phyloP scores from a whole-genome alignment of 345 rosid species.

The Salix dunnii region DNA sequence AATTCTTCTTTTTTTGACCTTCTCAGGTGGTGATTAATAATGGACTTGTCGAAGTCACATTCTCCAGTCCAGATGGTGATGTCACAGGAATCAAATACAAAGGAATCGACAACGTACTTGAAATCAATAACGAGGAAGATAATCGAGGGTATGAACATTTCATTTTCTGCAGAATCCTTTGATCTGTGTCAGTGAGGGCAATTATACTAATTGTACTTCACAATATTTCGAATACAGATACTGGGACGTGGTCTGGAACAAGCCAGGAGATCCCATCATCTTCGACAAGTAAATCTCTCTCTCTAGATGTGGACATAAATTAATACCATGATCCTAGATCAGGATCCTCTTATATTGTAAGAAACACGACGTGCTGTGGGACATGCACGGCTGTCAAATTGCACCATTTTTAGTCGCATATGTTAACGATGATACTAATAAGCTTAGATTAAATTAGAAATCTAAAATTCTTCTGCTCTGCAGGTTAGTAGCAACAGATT shows the following conservation, averaged over 20 bases:
- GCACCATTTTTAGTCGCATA: too few relatives aligned
- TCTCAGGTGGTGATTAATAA: slow-evolving; percentile 28
- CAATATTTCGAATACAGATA: neutral
- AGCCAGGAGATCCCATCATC: slow-evolving; percentile 14
- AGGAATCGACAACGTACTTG: slow-evolving; percentile 23
- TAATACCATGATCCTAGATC: too few relatives aligned
- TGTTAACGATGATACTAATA: neutral
- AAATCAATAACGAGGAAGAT: slow-evolving; percentile 11
- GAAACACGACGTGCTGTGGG: too few relatives aligned
- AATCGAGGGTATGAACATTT: slow-evolving; percentile 18
- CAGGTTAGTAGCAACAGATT: slow-evolving; percentile 15
- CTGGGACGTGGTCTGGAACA: slow-evolving; percentile 34
- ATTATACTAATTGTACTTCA: neutral
- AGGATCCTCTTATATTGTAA: too few relatives aligned
- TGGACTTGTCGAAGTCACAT: slow-evolving; percentile 22
- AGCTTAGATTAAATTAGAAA: neutral
- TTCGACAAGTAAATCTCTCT: slow-evolving; percentile 21
- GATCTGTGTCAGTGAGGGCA: neutral
- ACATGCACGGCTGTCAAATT: too few relatives aligned
- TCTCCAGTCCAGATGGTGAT: slow-evolving; percentile 20
- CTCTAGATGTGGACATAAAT: too few relatives aligned
- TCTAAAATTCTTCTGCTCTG: neutral
- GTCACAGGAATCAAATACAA: slow-evolving; percentile 23
- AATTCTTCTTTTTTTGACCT: neutral
- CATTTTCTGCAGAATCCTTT: neutral